A percentile compares a stretch with the other conserved stretches of the same genome.
Evolutionary conservation across 192 early-diverging fungal species (phyloP).

Genomic region (Pilobolus umbonatus): DNA sequence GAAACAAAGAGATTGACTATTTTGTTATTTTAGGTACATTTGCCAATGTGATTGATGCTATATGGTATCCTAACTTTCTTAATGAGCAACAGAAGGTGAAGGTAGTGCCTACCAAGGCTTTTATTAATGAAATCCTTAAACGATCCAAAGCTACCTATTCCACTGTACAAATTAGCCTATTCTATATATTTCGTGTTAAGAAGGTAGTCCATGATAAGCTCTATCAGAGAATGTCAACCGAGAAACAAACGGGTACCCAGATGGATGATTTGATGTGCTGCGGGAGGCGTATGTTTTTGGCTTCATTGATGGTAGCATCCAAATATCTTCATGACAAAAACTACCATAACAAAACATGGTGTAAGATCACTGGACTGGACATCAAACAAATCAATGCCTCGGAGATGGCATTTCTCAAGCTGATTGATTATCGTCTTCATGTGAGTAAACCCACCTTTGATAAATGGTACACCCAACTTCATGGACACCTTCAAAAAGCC

Average conservation of each 20-base stretch:
- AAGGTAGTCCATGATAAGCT: constrained; percentile 36
- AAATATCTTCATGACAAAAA: constrained; percentile 83
- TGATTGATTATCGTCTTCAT: constrained; percentile 74
- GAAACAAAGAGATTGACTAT: not conserved
- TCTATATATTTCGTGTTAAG: constrained; percentile 61
- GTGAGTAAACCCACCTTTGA: constrained; percentile 55
- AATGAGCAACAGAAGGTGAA: constrained; percentile 32
- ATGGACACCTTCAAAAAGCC: constrained; percentile 16
- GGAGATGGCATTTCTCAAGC: constrained; percentile 71
- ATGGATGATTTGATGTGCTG: constrained; percentile 53
- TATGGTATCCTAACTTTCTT: constrained; percentile 37
- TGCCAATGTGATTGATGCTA: constrained; percentile 61
- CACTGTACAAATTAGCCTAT: constrained; percentile 65
- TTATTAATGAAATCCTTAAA: constrained; percentile 63
- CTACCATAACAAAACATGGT: constrained; percentile 82
- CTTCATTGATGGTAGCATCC: constrained; percentile 77
- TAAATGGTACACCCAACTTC: constrained; percentile 52
- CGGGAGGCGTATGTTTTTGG: constrained; percentile 79
- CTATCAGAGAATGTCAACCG: constrained; percentile 21
- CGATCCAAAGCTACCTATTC: constrained; percentile 68
- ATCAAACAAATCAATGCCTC: constrained; percentile 73
- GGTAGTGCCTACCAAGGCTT: constrained; percentile 48
- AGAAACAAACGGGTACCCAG: constrained; percentile 11
- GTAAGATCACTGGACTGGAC: constrained; percentile 74
- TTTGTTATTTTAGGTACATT: constrained; percentile 51